Conservation (phyloP, 352 stramenopile species). For the Pythium folliculosum region DNA sequence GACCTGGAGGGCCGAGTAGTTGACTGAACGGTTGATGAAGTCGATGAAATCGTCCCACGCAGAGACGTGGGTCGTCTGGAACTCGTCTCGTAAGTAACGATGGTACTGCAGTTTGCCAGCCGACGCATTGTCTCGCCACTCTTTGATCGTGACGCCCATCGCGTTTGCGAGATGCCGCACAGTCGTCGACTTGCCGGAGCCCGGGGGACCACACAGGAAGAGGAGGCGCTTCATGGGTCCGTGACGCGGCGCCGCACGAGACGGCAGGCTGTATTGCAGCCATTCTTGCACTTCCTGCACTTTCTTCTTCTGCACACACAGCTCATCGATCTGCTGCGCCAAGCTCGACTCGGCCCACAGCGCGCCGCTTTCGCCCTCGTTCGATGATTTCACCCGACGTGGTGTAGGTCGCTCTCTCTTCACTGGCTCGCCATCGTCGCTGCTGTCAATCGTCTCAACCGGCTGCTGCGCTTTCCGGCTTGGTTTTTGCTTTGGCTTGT, state of each 20-base stretch:
- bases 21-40: conserved; percentile 72
- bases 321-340: conserved; percentile 52
- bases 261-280: conserved; percentile 31
- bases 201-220: conserved; percentile 80
- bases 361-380: conserved; percentile 1
- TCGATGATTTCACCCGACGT: neutral
- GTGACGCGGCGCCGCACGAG: neutral
- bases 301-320: conserved; percentile 87
- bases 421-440: conserved; percentile 29
- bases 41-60: conserved; percentile 73
- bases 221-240: conserved; percentile 50
- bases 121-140: conserved; percentile 75
- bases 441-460: conserved; percentile 30
- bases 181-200: conserved; percentile 80
- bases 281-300: conserved; percentile 69
- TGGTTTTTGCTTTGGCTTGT: conserved; percentile 20
- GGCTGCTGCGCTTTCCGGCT: conserved; percentile 13
- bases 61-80: conserved; percentile 49
- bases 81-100: conserved; percentile 51
- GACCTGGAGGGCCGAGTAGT: conserved; percentile 58
- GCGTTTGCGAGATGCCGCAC: conserved; percentile 56
- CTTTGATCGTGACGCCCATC: conserved; percentile 52
- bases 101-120: conserved; percentile 58
- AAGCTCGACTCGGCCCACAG: conserved; percentile 59
- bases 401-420: neutral